Base-by-base conservation (phyloP, 2,329 filamentous ascomycete species). In the Trichoderma sp. region DNA sequence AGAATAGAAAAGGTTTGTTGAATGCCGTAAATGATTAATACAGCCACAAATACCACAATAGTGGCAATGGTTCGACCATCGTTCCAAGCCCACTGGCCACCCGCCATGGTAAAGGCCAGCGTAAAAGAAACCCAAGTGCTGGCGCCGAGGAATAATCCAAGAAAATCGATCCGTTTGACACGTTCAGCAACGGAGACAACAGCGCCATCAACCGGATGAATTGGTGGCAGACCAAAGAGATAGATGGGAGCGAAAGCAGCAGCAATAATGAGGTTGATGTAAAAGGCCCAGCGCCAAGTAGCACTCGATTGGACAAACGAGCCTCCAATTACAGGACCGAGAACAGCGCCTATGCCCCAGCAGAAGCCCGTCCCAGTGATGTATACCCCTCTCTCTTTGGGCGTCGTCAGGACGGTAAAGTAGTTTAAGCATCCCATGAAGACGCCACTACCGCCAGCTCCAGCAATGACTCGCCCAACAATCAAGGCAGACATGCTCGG, bases 31-130 rank as follows among this genome's bases (percentile, higher is more conserved):
- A 35, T 5, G 13, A 67, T 37, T 24, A 27, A 74, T 0, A 82
- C 71, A 0, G 83, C 71, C 2, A 75, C 81, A 6, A 80, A 81
- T 6, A 83, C 73, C 31, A 83, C 77, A 67, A 83, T 83, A 5
- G 83, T 78, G 0, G 77, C 79, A 68, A 87, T 84, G 37, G 80
- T 79, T 0, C 77, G 76, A 0, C 79, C 79, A 13, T 75, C 76
- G 31, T 76, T 74, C 84, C 85, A 88, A 0, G 76, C 70, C 69
- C 80, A 87, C 4, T 80, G 66, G 3, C 77, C 74, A 0, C 85
- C 86, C 7, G 82, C 84, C 58, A 87, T 85, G 49, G 77, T 79
- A 64, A 86, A 79, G 0, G 78, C 84, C 74, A 87, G 81, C 24
- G 29, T 31, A n/a, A 60, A 35, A 40, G 33, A 60, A 19, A 60